A percentile compares a stretch with the other conserved stretches of the same genome.
Conservation (phyloP, 2,329 filamentous ascomycete species). For the Fusarium luffae region DNA sequence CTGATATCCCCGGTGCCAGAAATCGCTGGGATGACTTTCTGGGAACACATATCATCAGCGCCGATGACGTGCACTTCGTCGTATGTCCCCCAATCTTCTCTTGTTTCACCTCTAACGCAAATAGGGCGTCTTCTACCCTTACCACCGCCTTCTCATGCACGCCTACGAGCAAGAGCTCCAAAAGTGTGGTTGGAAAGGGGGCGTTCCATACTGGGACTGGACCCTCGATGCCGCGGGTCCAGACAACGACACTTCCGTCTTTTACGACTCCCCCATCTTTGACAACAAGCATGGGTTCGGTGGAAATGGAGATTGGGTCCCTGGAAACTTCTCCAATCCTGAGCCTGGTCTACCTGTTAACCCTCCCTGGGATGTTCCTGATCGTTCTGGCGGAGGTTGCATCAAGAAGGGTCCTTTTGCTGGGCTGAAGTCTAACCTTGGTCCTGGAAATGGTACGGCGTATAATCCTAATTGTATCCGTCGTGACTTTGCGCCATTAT, state of each 20-base stretch:
- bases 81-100: background rate
- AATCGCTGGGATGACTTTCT: constrained; percentile 35
- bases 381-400: constrained; percentile 40
- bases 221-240: constrained; percentile 25
- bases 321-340: constrained; percentile 26
- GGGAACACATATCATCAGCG: constrained; percentile 31
- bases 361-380: constrained; percentile 30
- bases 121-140: constrained; percentile 32
- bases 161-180: constrained; percentile 43
- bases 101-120: background rate
- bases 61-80: constrained; percentile 26
- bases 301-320: constrained; percentile 27
- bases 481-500: constrained; percentile 28
- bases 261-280: constrained; percentile 47
- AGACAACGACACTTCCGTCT: constrained; percentile 27
- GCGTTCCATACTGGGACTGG: constrained; percentile 43
- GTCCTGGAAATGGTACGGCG: constrained; percentile 8
- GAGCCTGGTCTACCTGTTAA: constrained; percentile 28
- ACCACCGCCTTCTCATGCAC: constrained; percentile 25
- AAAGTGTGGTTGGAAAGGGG: constrained; percentile 40
- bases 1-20: constrained; percentile 16
- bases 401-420: constrained; percentile 43
- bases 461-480: constrained; percentile 26
- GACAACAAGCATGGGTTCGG: constrained; percentile 42
- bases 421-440: constrained; percentile 20